Conservation (phyloP, 73 alveolate genomes). For the Durusdinium trenchii region DNA sequence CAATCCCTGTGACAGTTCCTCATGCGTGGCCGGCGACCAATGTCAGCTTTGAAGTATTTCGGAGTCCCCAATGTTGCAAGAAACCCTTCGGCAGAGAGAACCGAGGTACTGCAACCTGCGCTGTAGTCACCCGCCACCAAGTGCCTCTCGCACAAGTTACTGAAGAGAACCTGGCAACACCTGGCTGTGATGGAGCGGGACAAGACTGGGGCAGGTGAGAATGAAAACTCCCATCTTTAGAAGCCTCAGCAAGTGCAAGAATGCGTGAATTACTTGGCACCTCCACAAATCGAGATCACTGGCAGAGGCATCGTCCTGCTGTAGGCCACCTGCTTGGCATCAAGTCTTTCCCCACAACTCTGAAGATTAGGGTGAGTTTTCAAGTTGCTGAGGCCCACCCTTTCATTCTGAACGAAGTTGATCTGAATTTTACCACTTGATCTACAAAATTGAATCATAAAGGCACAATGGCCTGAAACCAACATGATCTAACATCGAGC, state of each 20-base stretch:
- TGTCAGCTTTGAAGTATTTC: no score
- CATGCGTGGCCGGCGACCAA: no score
- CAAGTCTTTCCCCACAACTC: no score
- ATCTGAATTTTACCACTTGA: no score
- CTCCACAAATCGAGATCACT: constrained; percentile 43
- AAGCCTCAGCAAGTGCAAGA: no score
- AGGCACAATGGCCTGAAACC: not conserved
- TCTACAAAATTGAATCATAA: not conserved
- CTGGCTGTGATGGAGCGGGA: not conserved
- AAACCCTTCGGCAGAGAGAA: not conserved
- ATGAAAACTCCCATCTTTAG: no score
- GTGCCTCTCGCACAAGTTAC: constrained; percentile 30
- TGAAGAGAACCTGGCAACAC: constrained; percentile 67
- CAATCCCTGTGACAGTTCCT: no score
- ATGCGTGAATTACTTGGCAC: not conserved
- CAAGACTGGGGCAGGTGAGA: no score
- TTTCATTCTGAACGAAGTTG: no score
- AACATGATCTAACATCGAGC: not conserved
- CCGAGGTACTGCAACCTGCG: constrained; percentile 36
- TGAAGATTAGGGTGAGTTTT: no score
- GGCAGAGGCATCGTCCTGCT: constrained; percentile 62
- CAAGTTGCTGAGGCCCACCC: no score
- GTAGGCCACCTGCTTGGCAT: constrained; percentile 55
- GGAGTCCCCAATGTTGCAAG: no score
- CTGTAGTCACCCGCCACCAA: constrained; percentile 83